Base-by-base conservation (phyloP, 2,329 filamentous ascomycete genomes). In the Monilinia fructicola region DNA sequence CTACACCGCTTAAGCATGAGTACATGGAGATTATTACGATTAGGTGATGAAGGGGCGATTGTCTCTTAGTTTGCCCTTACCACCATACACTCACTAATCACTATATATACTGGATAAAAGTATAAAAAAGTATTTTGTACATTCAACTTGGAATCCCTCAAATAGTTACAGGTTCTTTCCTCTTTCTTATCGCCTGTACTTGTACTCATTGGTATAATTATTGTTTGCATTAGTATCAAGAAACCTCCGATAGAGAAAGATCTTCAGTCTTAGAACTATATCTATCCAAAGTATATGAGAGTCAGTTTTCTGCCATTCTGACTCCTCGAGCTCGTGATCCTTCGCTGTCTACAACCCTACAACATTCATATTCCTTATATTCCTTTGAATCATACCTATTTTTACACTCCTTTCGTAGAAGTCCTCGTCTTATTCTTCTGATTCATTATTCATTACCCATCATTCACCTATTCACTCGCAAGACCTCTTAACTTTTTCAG, bases 181-280 rank as follows among this genome's bases (percentile, higher is more conserved):
- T 64, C 26, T 16, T 46, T 55, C 61, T 42, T 55, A 64, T 64
- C 50, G 35, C 46, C 40, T 53, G 14, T 54, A 35, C n/a, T n/a
- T n/a, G n/a, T n/a, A n/a, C n/a, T n/a, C n/a, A n/a, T n/a, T n/a
- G n/a, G n/a, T n/a, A n/a, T n/a, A n/a, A n/a, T n/a, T 31, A 35
- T n/a, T 11, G 21, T 14, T 54, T 54, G 50, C 16, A 53, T 35
- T 42, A 53, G 40, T 16, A 63, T 10, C 35, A 2, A n/a, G 14
- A 18, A 42, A 14, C 9, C 28, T 38, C n/a, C 31, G 21, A 26
- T 18, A 23, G 23, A 14, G 38, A 11, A 40, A 14, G 38, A 35
- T 35, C 31, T 35, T 35, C 31, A 35, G 9, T 35, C 31, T 35
- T 35, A 7, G 31, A 35, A 35, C 31, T 35, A 35, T 6, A 35